These are phyloP conservation scores for Barbarea vulgaris DNA, from an alignment of 345 rosid species.

Conservation along the genomic window DNA sequence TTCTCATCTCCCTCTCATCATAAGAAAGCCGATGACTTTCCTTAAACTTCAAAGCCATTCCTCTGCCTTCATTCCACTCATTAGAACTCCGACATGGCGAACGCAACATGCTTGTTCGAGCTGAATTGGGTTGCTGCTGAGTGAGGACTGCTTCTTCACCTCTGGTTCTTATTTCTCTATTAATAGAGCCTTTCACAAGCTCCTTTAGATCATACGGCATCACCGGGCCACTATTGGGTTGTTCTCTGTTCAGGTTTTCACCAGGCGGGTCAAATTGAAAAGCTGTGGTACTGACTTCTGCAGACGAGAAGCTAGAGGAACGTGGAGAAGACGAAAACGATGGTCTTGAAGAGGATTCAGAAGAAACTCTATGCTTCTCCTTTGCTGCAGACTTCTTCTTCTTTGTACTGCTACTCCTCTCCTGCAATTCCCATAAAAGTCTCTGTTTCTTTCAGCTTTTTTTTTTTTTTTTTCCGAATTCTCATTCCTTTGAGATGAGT, in stretches of 20 bases:
- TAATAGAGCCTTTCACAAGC: conserved; percentile 61
- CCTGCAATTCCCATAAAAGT: conserved; percentile 53
- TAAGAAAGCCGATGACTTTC: conserved; percentile 79
- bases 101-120: conserved; percentile 43
- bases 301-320: conserved; percentile 72
- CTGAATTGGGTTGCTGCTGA: conserved; percentile 45
- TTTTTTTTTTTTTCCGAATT: neutral
- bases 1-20: conserved; percentile 72
- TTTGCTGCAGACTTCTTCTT: conserved; percentile 46
- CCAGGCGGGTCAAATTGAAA: conserved; percentile 53
- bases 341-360: conserved; percentile 68
- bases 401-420: conserved; percentile 23
- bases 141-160: conserved; percentile 21
- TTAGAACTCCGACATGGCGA: conserved; percentile 44
- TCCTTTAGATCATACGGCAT: conserved; percentile 51
- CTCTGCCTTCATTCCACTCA: conserved; percentile 44
- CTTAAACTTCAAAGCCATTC: conserved; percentile 34
- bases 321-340: conserved; percentile 75
- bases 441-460: conserved; percentile 5
- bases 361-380: conserved; percentile 63
- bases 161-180: conserved; percentile 60
- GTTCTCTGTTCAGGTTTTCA: conserved; percentile 41
- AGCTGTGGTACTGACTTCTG: conserved; percentile 54
- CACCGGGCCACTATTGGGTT: conserved; percentile 37
- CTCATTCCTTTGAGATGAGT: neutral